These are phyloP conservation scores for Spergularia marina DNA, from an alignment of 148 eudicot species.

Conservation along the genomic window DNA sequence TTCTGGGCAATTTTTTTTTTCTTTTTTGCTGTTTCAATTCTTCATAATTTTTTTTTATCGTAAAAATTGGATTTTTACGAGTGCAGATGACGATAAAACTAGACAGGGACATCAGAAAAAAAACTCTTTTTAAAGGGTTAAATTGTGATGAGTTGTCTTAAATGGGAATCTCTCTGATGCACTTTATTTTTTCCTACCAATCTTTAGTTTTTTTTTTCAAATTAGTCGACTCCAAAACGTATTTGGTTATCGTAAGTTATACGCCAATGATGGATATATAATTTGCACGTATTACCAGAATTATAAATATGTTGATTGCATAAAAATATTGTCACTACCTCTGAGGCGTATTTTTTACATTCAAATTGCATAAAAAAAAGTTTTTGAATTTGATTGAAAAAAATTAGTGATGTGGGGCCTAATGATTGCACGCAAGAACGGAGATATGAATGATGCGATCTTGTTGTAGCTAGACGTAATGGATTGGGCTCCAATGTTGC, in stretches of 20 bases:
- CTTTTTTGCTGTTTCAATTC: neutral
- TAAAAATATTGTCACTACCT: conserved; percentile 28
- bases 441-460: conserved; percentile 26
- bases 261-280: conserved; percentile 18
- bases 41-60: neutral
- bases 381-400: neutral
- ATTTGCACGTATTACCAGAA: conserved; percentile 19
- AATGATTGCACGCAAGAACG: conserved; percentile 32
- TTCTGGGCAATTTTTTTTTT: conserved; percentile 13
- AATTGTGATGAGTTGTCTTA: conserved; percentile 29
- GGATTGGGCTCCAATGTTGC: conserved; percentile 22
- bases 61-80: neutral
- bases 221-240: too few species aligned
- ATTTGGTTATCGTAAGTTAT: neutral
- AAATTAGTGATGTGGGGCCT: neutral
- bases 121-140: conserved; percentile 5
- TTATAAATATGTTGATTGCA: conserved; percentile 9
- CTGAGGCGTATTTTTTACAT: conserved; percentile 12
- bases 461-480: conserved; percentile 23
- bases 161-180: conserved; percentile 45
- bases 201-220: neutral
- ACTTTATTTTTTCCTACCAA: neutral
- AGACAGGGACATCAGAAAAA: conserved; percentile 44
- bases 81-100: conserved; percentile 33
- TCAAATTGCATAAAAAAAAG: neutral